A percentile compares a stretch with the other conserved stretches of the same genome.
Conservation (phyloP, 768 basidiomycete species). For the Kwoniella sp. region DNA sequence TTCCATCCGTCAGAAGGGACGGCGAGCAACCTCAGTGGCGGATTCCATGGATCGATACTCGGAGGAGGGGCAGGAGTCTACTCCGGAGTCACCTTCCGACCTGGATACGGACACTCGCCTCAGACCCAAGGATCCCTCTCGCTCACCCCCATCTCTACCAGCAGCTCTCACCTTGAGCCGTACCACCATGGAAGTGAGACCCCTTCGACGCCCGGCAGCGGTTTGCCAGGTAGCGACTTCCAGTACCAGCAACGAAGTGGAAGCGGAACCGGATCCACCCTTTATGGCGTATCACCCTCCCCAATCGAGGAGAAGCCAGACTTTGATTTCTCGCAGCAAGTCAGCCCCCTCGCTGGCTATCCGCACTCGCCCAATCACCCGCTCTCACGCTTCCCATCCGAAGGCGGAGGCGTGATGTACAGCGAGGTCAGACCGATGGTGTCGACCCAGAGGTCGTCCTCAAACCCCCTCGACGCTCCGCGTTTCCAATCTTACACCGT, state of each 20-base stretch:
- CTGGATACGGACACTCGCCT: constrained; percentile 1
- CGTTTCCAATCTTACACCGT: constrained; percentile 8
- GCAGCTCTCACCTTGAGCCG: constrained; percentile 1
- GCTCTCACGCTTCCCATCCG: constrained; percentile 25
- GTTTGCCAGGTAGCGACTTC: neutral
- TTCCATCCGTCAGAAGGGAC: constrained; percentile 38
- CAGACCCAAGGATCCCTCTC: constrained; percentile 5
- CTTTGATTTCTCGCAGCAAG: constrained; percentile 10
- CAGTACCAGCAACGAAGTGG: neutral
- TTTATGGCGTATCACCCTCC: constrained; percentile 2
- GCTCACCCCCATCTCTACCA: constrained; percentile 13
- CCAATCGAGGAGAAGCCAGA: constrained; percentile 10
- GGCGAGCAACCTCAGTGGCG: constrained; percentile 34
- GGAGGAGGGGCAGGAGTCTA: constrained; percentile 9
- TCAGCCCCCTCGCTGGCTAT: constrained; percentile 7
- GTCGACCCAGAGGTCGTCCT: constrained; percentile 11
- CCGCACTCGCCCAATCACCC: constrained; percentile 13
- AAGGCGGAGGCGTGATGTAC: constrained; percentile 20
- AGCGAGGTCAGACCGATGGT: neutral
- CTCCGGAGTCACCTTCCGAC: constrained; percentile 1
- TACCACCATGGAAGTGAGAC: constrained; percentile 2
- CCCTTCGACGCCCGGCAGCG: constrained; percentile 2
- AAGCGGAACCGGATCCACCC: neutral
- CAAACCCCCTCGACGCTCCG: constrained; percentile 12
- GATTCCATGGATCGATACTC: constrained; percentile 14